These are phyloP conservation scores for Cyberlindnera galapagoensis DNA, from an alignment of 805 yeast species.

Conservation along the genomic window DNA sequence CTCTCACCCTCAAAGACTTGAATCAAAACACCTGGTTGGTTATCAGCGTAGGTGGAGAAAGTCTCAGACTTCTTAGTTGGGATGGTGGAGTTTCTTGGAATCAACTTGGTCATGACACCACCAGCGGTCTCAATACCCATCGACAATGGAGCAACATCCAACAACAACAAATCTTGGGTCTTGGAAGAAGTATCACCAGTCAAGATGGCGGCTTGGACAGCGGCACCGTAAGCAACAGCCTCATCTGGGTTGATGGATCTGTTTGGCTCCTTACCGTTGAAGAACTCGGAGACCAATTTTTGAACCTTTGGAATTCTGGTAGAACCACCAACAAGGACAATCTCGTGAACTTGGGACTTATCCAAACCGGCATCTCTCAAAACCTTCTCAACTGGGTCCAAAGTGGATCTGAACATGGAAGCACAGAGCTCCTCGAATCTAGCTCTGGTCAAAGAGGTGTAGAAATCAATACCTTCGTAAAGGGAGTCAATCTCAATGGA, in stretches of 20 bases:
- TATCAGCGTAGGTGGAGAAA: constrained; percentile 95
- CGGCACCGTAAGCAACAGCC: constrained; percentile 99
- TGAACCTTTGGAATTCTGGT: constrained; percentile 99
- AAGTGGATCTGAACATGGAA: constrained; percentile 85
- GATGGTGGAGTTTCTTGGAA: constrained; percentile 93
- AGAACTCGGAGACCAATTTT: constrained; percentile 88
- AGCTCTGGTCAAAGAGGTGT: constrained; percentile 92
- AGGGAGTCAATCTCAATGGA: constrained; percentile 95
- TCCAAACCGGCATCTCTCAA: constrained; percentile 84
- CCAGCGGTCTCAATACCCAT: constrained; percentile 98
- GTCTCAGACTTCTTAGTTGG: constrained; percentile 97
- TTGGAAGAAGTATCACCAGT: constrained; percentile 89
- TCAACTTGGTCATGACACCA: constrained; percentile 97
- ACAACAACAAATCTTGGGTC: constrained; percentile 90
- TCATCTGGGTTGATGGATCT: constrained; percentile 98
- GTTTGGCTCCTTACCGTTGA: constrained; percentile 94
- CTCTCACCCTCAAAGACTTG: constrained; percentile 99
- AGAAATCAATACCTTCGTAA: constrained; percentile 93
- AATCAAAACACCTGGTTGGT: constrained; percentile 97
- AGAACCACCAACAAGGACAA: constrained; percentile 97
- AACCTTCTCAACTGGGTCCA: constrained; percentile 93
- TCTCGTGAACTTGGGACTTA: constrained; percentile 85
- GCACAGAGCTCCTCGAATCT: constrained; percentile 96
- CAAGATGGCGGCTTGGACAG: constrained; percentile 98
- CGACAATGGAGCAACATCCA: constrained; percentile 96